phyloP scores from a whole-genome alignment of 2,329 filamentous ascomycete species.

The Nigrospora sphaerica region DNA sequence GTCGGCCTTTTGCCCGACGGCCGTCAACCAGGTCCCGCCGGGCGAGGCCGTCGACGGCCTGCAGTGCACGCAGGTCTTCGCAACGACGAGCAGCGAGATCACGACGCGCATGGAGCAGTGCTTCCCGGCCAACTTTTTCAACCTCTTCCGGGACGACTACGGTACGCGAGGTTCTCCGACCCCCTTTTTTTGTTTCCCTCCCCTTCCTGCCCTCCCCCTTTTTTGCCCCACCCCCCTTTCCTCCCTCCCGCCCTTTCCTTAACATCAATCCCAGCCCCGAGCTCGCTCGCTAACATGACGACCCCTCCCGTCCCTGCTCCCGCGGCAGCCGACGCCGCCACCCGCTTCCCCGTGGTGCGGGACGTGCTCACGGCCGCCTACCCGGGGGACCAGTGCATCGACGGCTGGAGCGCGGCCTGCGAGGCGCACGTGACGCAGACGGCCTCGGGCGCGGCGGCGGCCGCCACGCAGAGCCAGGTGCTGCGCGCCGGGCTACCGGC shows the following conservation, averaged over 20 bases:
- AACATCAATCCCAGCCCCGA: neutral
- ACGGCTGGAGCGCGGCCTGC: neutral
- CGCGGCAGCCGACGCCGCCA: neutral
- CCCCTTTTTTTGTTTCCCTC: neutral
- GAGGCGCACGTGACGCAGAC: neutral
- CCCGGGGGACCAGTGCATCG: neutral
- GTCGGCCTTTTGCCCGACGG: neutral
- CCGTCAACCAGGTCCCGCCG: neutral
- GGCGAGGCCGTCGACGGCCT: neutral
- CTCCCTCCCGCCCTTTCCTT: no score
- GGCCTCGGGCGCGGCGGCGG: neutral
- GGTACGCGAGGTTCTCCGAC: neutral
- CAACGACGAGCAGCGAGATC: neutral
- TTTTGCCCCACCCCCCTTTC: neutral
- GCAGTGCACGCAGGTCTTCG: neutral
- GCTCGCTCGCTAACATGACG: neutral
- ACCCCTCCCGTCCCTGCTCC: no score
- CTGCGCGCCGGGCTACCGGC: neutral
- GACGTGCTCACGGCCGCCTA: neutral
- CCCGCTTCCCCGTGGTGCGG: neutral
- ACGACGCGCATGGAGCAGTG: neutral
- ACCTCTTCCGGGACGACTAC: neutral
- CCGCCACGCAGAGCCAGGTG: slow-evolving; percentile 1
- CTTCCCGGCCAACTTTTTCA: neutral
- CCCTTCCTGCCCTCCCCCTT: neutral